A percentile compares a stretch with the other conserved stretches of the same genome.
These are phyloP conservation scores for Pleoardoris graminearum DNA, from an alignment of 2,329 filamentous ascomycete species.

Conservation along the genomic window DNA sequence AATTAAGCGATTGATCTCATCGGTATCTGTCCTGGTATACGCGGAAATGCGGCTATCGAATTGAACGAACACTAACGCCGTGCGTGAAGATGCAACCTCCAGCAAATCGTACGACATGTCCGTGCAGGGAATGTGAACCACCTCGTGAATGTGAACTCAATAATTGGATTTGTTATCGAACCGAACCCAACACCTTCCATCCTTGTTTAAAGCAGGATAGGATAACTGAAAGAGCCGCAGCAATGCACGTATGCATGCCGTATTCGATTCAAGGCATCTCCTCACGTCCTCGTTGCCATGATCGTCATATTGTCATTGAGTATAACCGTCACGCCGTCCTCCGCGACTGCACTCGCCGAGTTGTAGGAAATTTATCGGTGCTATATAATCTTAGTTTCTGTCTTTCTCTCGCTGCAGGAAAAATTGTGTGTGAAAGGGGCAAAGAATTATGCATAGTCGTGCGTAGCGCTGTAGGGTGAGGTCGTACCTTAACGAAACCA, in stretches of 20 bases:
- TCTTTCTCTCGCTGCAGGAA: background rate
- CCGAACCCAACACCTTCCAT: slow-evolving; percentile 16
- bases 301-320: slow-evolving; percentile 35
- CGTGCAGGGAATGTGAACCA: no score
- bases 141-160: slow-evolving; percentile 22
- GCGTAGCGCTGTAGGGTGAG: background rate
- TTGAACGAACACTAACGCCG: no score
- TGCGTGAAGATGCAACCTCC: no score
- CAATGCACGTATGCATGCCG: slow-evolving; percentile 12
- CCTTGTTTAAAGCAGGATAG: slow-evolving; percentile 11
- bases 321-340: slow-evolving; percentile 31
- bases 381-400: slow-evolving; percentile 23
- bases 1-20: no score
- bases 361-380: slow-evolving; percentile 40
- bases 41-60: no score
- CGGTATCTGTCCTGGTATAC: no score
- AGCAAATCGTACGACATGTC: no score
- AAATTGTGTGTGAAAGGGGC: background rate
- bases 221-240: slow-evolving; percentile 17
- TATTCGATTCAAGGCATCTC: slow-evolving; percentile 5
- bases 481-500: slow-evolving; percentile 67
- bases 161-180: slow-evolving; percentile 19
- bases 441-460: background rate
- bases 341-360: slow-evolving; percentile 30
- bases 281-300: slow-evolving; percentile 7